phyloP scores from a whole-genome alignment of 2,329 filamentous ascomycete genomes.

The Lecanicillium sp. region DNA sequence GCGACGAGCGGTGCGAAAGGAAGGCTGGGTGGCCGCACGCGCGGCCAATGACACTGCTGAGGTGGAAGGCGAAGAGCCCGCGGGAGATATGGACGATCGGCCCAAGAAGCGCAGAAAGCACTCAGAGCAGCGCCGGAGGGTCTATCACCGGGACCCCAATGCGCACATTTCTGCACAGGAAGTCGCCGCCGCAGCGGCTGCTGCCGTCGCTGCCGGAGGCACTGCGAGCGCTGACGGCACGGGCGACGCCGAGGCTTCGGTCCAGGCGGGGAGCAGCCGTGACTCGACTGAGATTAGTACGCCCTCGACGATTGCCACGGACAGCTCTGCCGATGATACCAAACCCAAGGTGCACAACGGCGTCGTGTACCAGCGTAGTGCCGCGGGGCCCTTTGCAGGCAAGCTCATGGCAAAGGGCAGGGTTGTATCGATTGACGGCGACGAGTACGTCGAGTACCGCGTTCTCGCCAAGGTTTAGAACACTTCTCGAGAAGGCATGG shows the following conservation, averaged over 20 bases:
- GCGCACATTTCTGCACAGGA: slow-evolving; percentile 1
- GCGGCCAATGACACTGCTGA: no score
- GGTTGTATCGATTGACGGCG: neutral
- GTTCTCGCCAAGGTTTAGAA: no score
- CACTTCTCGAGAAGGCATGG: no score
- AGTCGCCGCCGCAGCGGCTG: slow-evolving; percentile 6
- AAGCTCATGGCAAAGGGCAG: neutral
- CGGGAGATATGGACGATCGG: no score
- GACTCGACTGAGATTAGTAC: slow-evolving; percentile 8
- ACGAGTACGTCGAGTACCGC: neutral
- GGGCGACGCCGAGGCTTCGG: slow-evolving; percentile 1
- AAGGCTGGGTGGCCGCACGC: slow-evolving; percentile 4
- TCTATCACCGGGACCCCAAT: slow-evolving; percentile 6
- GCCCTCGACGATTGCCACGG: slow-evolving; percentile 6
- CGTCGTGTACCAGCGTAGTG: neutral
- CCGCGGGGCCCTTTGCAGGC: neutral
- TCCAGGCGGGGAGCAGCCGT: slow-evolving; percentile 2
- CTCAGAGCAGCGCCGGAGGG: slow-evolving; percentile 9
- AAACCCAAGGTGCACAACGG: no score
- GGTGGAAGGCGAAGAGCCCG: no score
- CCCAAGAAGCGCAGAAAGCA: slow-evolving; percentile 10
- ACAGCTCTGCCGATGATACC: no score
- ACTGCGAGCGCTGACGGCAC: no score
- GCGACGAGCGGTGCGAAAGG: slow-evolving; percentile 8
- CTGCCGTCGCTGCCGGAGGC: neutral